Conservation (phyloP, 176 grass and related monocot species). For the Tillandsia fasciculata region DNA sequence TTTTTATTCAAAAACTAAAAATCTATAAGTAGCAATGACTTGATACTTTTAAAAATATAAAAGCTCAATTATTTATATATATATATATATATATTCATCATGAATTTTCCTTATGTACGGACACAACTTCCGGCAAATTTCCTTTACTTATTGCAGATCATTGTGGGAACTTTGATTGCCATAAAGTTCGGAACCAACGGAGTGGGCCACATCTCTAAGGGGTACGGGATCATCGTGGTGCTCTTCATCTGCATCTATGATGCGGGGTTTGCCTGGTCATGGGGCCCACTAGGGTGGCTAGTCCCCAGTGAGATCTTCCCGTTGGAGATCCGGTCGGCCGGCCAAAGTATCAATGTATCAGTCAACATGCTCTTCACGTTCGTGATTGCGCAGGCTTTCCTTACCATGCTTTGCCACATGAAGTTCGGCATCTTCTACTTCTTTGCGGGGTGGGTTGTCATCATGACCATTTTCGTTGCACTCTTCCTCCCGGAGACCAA, state of each 20-base stretch:
- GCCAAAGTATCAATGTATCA: conserved; percentile 14
- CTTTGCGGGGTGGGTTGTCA: conserved; percentile 22
- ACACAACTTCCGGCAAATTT: too few relatives aligned
- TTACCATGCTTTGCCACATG: conserved; percentile 16
- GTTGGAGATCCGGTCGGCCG: conserved; percentile 28
- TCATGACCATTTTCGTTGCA: conserved; percentile 21
- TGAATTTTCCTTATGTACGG: too few relatives aligned
- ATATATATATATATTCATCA: too few relatives aligned
- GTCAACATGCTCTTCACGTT: conserved; percentile 24
- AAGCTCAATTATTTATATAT: too few relatives aligned
- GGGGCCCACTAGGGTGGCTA: conserved; percentile 35
- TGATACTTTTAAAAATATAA: too few relatives aligned
- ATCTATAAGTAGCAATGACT: too few relatives aligned
- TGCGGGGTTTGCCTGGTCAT: conserved; percentile 27
- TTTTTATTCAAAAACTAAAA: too few relatives aligned
- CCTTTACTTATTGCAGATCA: too few relatives aligned
- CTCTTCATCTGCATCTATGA: conserved; percentile 19
- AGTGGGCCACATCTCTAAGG: background rate
- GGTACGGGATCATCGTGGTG: conserved; percentile 13
- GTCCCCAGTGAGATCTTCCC: conserved; percentile 35
- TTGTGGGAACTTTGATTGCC: background rate
- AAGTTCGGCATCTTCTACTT: conserved; percentile 22
- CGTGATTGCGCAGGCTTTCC: conserved; percentile 20
- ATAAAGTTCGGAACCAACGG: background rate
- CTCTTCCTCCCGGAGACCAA: conserved; percentile 29